Evolutionary conservation across 1,284 basidiomycete genomes (phyloP).

Genomic region (Cryptococcus floricola): DNA sequence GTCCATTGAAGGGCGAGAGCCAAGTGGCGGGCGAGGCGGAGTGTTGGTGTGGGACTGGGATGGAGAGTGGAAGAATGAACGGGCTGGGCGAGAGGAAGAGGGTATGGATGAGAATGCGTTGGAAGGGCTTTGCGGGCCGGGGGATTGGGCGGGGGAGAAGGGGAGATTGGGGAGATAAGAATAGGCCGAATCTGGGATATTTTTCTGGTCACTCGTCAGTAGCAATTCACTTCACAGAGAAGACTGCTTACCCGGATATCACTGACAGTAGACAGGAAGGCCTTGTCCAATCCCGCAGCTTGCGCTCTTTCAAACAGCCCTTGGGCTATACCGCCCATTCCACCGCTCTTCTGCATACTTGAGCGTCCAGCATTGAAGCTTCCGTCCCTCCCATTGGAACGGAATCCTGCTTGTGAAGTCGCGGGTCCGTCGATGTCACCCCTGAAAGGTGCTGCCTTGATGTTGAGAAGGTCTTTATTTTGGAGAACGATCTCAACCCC

Average conservation of each 20-base stretch:
- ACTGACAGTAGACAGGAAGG: slow-evolving; percentile 44
- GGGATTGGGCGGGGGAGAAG: slow-evolving; percentile 31
- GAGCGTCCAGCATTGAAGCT: slow-evolving; percentile 4
- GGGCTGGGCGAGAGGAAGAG: slow-evolving; percentile 22
- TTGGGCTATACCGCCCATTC: slow-evolving; percentile 41
- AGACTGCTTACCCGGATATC: slow-evolving; percentile 40
- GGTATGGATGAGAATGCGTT: slow-evolving; percentile 34
- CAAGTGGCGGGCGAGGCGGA: slow-evolving; percentile 5
- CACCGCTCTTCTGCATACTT: slow-evolving; percentile 6
- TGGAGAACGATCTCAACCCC: slow-evolving; percentile 72
- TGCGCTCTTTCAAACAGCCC: slow-evolving; percentile 48
- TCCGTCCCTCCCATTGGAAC: neutral
- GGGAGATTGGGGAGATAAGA: slow-evolving; percentile 40
- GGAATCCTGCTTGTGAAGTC: neutral
- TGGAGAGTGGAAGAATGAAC: slow-evolving; percentile 9
- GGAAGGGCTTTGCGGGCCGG: slow-evolving; percentile 13
- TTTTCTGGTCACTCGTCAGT: slow-evolving; percentile 56
- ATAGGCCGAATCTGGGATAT: slow-evolving; percentile 63
- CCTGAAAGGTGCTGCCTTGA: slow-evolving; percentile 50
- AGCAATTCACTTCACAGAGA: neutral
- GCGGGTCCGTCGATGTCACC: neutral
- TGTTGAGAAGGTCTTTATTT: slow-evolving; percentile 70
- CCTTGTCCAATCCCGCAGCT: slow-evolving; percentile 48
- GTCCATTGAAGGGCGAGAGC: slow-evolving; percentile 15
- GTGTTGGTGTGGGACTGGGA: neutral